These are phyloP conservation scores for Mallotus repandus DNA, from an alignment of 441 rosid species.

Conservation along the genomic window DNA sequence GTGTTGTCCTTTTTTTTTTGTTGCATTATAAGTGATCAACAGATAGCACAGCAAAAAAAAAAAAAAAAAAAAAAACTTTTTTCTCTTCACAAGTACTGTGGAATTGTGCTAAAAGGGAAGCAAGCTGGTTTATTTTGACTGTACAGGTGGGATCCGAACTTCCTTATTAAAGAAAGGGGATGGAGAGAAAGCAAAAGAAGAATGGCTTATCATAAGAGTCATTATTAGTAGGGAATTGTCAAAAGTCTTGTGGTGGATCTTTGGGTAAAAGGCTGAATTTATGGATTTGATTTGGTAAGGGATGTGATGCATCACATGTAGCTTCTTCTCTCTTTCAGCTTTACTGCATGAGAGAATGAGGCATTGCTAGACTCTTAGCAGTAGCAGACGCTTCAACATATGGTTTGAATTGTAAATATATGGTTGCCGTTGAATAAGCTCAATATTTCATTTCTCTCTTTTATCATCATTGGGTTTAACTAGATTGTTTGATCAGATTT, in stretches of 20 bases:
- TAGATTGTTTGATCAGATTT: no score
- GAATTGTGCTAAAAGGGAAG: slow-evolving; percentile 5
- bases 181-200: slow-evolving; percentile 12
- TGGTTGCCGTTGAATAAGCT: background rate
- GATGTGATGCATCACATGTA: background rate
- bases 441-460: background rate
- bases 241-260: background rate
- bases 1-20: background rate
- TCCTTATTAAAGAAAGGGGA: slow-evolving; percentile 6
- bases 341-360: background rate
- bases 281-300: background rate
- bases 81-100: slow-evolving; percentile 3
- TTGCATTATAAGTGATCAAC: slow-evolving; percentile 5
- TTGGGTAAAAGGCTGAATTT: background rate
- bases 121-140: slow-evolving; percentile 8
- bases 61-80: background rate
- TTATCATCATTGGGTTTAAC: background rate
- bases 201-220: slow-evolving; percentile 2
- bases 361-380: background rate
- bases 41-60: no score
- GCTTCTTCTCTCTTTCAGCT: background rate
- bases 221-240: slow-evolving; percentile 11
- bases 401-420: background rate
- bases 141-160: background rate
- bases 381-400: background rate